A percentile compares a stretch with the other conserved stretches of the same genome.
These are phyloP conservation scores for Tagetes patula DNA, from an alignment of 129 eudicot species.

Conservation along the genomic window DNA sequence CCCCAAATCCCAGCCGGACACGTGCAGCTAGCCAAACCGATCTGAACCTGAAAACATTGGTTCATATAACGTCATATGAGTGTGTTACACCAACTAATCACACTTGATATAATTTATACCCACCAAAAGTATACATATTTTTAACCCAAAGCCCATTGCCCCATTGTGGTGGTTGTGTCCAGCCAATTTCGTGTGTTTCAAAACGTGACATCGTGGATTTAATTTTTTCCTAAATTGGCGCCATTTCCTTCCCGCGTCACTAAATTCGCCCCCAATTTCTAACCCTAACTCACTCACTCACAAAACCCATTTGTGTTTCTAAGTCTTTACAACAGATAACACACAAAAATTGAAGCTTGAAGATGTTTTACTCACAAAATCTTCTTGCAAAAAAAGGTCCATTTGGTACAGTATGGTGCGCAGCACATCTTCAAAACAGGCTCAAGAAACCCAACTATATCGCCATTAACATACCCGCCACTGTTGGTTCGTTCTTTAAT, in stretches of 20 bases:
- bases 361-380: conserved; percentile 89
- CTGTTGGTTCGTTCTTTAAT: conserved; percentile 64
- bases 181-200: background rate
- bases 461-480: conserved; percentile 65
- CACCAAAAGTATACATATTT: no score
- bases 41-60: no score
- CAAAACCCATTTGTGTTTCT: background rate
- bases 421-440: conserved; percentile 79
- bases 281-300: conserved; percentile 11
- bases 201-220: background rate
- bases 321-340: background rate
- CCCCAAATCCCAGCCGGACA: no score
- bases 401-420: conserved; percentile 89
- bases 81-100: no score
- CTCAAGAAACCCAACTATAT: conserved; percentile 74
- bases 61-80: no score
- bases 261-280: conserved; percentile 1
- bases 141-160: no score
- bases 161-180: no score
- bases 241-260: conserved; percentile 28
- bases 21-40: no score
- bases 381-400: conserved; percentile 90
- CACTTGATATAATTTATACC: no score
- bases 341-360: background rate
- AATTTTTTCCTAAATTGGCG: conserved; percentile 16